Percentiles rank a stretch among this genome's conserved stretches.
phyloP scores from a whole-genome alignment of 257 asterid species.

The Rhazya stricta region DNA sequence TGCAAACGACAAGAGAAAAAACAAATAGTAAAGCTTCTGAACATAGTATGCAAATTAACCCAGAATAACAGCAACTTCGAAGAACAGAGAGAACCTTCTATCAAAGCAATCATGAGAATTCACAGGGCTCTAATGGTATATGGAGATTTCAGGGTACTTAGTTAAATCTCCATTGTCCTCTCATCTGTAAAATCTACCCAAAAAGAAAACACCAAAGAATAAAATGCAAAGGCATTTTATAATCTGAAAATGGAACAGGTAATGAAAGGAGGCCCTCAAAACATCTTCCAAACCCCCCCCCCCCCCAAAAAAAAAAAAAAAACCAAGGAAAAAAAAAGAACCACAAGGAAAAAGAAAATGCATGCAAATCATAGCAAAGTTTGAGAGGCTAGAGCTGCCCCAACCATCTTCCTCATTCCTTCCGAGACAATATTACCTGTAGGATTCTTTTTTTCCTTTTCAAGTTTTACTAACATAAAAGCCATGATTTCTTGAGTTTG shows the following conservation, averaged over 20 bases:
- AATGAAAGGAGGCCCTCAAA: too few species aligned
- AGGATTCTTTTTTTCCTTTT: neutral
- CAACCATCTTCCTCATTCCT: neutral
- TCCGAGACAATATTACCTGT: neutral
- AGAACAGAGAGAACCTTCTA: neutral
- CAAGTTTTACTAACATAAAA: neutral
- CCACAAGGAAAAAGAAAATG: too few species aligned
- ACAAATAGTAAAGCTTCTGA: neutral
- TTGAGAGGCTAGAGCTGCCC: neutral
- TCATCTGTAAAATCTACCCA: neutral
- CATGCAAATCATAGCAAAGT: neutral
- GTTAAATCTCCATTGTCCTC: neutral
- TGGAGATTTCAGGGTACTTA: neutral
- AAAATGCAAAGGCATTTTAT: neutral
- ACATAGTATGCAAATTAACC: neutral
- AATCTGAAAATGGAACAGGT: neutral
- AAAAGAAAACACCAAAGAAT: neutral
- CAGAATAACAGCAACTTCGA: neutral
- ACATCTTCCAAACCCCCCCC: too few species aligned
- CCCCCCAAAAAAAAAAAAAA: too few species aligned
- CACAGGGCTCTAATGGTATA: neutral
- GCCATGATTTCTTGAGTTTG: neutral
- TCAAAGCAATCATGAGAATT: neutral
- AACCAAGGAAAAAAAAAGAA: too few species aligned
- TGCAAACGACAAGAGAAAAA: neutral